A percentile compares a stretch with the other conserved stretches of the same genome.
Evolutionary conservation across 805 yeast genomes (phyloP).

Genomic region (Hanseniaspora clermontiae): DNA sequence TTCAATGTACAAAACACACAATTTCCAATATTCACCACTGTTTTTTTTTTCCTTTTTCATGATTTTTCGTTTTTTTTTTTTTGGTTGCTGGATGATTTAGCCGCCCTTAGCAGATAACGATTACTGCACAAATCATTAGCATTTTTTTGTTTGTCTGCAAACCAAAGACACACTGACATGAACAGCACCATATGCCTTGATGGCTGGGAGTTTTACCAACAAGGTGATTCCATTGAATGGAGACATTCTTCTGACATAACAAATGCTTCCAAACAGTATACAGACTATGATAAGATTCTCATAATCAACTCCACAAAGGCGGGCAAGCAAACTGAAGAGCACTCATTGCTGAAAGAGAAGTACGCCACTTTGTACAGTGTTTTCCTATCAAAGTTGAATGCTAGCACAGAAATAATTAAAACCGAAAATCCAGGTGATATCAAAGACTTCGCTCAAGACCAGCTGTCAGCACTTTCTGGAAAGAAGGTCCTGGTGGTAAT

Average conservation of each 20-base stretch:
- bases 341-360: neutral
- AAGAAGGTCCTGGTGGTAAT: neutral
- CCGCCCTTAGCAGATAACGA: neutral
- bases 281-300: neutral
- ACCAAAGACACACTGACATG: neutral
- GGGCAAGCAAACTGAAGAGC: neutral
- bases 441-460: neutral
- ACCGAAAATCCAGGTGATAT: neutral
- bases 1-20: no score
- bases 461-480: neutral
- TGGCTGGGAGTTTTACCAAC: neutral
- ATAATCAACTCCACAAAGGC: constrained; percentile 5
- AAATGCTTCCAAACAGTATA: neutral
- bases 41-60: no score
- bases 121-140: no score
- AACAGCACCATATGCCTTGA: neutral
- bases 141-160: no score
- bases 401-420: neutral
- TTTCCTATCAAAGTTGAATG: neutral
- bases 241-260: neutral
- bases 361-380: neutral
- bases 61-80: no score
- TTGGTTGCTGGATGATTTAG: no score
- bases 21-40: no score
- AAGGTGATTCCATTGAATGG: neutral